A percentile compares a stretch with the other conserved stretches of the same genome.
These are phyloP conservation scores for Neophaeococcomyces aloes DNA, from an alignment of 2,329 filamentous ascomycete species.

Conservation along the genomic window DNA sequence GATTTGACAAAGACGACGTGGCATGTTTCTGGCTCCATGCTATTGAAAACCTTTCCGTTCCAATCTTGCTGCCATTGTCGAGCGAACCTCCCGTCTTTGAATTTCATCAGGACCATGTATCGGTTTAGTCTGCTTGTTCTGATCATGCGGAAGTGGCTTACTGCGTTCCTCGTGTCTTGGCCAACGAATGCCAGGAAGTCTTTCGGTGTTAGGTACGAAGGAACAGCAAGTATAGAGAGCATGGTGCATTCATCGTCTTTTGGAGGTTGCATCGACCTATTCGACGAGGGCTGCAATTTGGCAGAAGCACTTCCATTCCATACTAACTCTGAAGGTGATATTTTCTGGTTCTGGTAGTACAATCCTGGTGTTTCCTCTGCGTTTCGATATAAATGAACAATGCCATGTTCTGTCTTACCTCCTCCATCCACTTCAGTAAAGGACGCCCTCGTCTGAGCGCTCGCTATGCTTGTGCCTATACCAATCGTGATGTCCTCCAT, in stretches of 20 bases:
- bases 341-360: constrained; percentile 36
- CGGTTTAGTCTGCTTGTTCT: constrained; percentile 79
- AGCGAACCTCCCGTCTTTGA: constrained; percentile 63
- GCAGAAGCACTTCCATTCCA: constrained; percentile 16
- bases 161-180: constrained; percentile 70
- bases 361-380: constrained; percentile 59
- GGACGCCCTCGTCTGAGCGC: constrained; percentile 70
- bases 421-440: constrained; percentile 69
- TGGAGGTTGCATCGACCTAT: constrained; percentile 11
- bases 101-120: constrained; percentile 94
- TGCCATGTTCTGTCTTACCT: constrained; percentile 57
- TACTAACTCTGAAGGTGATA: constrained; percentile 18
- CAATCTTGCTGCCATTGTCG: constrained; percentile 73
- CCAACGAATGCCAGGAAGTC: constrained; percentile 89
- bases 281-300: constrained; percentile 10
- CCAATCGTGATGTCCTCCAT: constrained; percentile 34
- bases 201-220: constrained; percentile 81
- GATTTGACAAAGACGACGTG: constrained; percentile 91
- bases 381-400: constrained; percentile 90
- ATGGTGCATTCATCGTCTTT: constrained; percentile 65
- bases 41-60: constrained; percentile 88
- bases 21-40: constrained; percentile 88
- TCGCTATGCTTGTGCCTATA: constrained; percentile 46
- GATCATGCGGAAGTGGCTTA: constrained; percentile 91
- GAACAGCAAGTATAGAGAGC: constrained; percentile 86